Base-by-base conservation (phyloP, 225 moss, liverwort and hornwort genomes). In the Lunularia cruciata region DNA sequence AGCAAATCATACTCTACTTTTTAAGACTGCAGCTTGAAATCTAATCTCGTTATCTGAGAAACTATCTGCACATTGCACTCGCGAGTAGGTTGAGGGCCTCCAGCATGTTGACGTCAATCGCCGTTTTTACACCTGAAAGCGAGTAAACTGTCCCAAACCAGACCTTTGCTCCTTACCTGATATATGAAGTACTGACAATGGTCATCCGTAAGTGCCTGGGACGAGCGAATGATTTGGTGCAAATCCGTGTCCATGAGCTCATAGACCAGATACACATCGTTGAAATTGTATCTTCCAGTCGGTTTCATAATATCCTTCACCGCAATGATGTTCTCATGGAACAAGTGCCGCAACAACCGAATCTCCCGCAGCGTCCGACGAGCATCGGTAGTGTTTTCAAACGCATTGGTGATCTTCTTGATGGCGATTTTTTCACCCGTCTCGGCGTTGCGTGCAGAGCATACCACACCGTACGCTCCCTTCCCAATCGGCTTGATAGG, bases 201-300 rank as follows among this genome's bases (percentile, higher is more conserved):
- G 76, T 98, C 96, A 47, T 98, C 96, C 13, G 96, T 98, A 60
- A 98, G 93, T 8, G 92, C 86, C 75, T 98, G 96, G 3, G 92
- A 91, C 14, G 96, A 98, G 49, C 96, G 96, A 45, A 98, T 98
- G 75, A 98, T 98, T 73, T 98, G 96, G 65, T 98, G 96, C 72
- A 96, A 77, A 63, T 96, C 96, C 11, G 96, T 96, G 75, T 98
- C 96, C 96, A 98, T 98, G 49, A 98, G 93, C 83, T 98, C 96
- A 54, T 98, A 93, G 19, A 93, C 96, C 67, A 91, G 86, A 78
- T 98, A 98, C 26, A 98, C 96, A 61, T 98, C 96, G 60, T 98
- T 98, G 72, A 98, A 98, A 43, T 63, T 79, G 73, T 81, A 86
- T 26, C 84, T 82, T 3, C 87, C 86, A 18, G 89, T 89, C 2